Base-by-base conservation (phyloP, 208 protist species). In the Histomonas meleagridis region DNA sequence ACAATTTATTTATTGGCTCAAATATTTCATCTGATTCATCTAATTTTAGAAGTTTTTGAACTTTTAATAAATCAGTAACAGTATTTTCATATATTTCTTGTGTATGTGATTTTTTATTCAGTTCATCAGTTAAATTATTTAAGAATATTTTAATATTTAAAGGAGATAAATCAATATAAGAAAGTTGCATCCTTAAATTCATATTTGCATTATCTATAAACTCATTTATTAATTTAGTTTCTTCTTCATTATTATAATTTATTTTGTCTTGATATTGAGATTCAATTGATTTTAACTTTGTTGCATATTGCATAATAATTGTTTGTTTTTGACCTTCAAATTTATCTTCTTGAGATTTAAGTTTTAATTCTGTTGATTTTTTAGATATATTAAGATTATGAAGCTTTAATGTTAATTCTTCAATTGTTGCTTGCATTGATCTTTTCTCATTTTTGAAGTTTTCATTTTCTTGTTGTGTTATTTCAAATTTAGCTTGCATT, bases 1-100 rank as follows among this genome's bases (percentile, higher is more conserved):
- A n/a, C n/a, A n/a, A n/a, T n/a, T n/a, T n/a, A n/a, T n/a, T n/a
- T 18, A 86, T 46, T 38, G 76, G 40, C 10, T 40, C 76, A 43
- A 32, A 86, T 55, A 86, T 32, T 7, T 86, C 46, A 7, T 43
- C 26, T 43, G n/a, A 86, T 55, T 43, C 40, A 53, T 26, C 9
- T 38, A 86, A 5, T 9, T 86, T 86, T 14, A 86, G 26, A 32
- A 86, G 26, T n/a, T 86, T 43, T 46, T 86, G 76, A 55, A 86
- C 76, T 53, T 46, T 46, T 12, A 86, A 49, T 16, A 86, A 32
- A 55, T 86, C 76, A 43, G 76, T 23, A 10, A 43, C 76, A 1
- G 76, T 86, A 18, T 86, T 46, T 86, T 86, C 76, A 86, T 86
- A 86, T 40, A 86, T 46, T 1, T 55, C 46, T 35, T 86, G 76